Base-by-base conservation (phyloP, 1,139 yeast genomes). In the Zygoascus sp. region DNA sequence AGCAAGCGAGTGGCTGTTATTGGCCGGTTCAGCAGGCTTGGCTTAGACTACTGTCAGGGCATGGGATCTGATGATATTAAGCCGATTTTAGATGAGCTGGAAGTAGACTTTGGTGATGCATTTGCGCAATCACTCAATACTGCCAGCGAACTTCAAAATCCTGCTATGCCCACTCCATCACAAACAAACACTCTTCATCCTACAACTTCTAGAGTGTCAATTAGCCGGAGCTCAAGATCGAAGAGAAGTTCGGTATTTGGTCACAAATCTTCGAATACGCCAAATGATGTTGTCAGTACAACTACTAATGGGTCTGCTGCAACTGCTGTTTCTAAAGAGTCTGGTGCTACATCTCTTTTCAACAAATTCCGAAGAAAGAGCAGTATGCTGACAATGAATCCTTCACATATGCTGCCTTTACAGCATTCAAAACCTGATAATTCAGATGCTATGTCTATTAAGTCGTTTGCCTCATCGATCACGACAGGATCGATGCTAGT, bases 41-140 rank as follows among this genome's bases (percentile, higher is more conserved):
- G 57, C 2, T 49, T 48, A 10, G 54, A 50, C 34, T 50, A 50
- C 15, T 36, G 49, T 4, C 46, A 48, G 8, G 41, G 45, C 10
- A 36, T 48, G 23, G 48, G 34, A 21, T 32, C 42, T 2, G 19
- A 41, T n/a, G 44, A 41, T 22, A 22, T 32, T 15, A 32, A 15
- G n/a, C 25, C 44, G 2, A 21, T 21, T 15, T 20, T 44, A 8
- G 42, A 36, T 16, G 30, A 8, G 10, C 45, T 56, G 20, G 61
- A 57, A 34, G 46, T 45, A 16, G 37, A 46, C 32, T 57, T 57
- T 45, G 54, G 54, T 36, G 42, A 51, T 4, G 52, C 57, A 5
- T 57, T 57, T 23, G 46, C 40, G 17, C 13, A 42, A 3, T 54
- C 57, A 0, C 23, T 53, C 6, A 9, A 30, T 7, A 13, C n/a